Evolutionary conservation across 1,139 yeast species (phyloP), one percentile per base, ranked within the genome.

Genomic region (Schizosaccharomyces versatilis): DNA sequence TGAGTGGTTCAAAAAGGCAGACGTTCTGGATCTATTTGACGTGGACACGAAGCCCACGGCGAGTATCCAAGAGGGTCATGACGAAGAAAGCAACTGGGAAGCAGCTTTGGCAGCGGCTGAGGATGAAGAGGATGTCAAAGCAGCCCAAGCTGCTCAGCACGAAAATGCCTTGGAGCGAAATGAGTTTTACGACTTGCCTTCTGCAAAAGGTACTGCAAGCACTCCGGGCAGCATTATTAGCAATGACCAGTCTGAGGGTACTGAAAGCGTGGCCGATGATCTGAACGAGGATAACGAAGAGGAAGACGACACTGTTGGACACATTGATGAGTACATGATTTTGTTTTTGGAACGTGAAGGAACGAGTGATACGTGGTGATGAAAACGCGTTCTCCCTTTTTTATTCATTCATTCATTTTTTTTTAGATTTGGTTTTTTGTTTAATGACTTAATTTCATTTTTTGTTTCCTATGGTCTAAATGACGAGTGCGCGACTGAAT

Each of bases 251-350:
- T 64, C 59, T 36, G 64, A 60, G 32, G 64, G 60, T 38, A 60
- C 58, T 19, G 54, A 64, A 38, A 65, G 63, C 10, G 61, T 57
- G 7, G 58, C 59, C 9, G 61, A 60, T 36, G 68, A 63, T 1
- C 70, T 66, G 1, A 70, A 66, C 2, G 71, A 69, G 12, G 81
- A 76, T 57, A 74, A 70, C 17, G 85, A 77, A 58, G 90, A 81
- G 55, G 94, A 78, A 42, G 47, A 44, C n/a, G 49, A 44, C 9
- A 44, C 49, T 44, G 75, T 84, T 55, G 94, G 94, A 6, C 95
- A 86, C 66, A 77, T 90, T 57, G 98, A 93, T 66, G 97, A 93
- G 73, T 93, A 88, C 68, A 93, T 93, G 98, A 78, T 93, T 60
- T 72, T 88, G 59, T 84, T 78, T 64, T 84, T 93, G 58, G 93